A percentile compares a stretch with the other conserved stretches of the same genome.
These are phyloP conservation scores for Melanopsichium pennsylvanicum DNA, from an alignment of 1,284 basidiomycete genomes.

Conservation along the genomic window DNA sequence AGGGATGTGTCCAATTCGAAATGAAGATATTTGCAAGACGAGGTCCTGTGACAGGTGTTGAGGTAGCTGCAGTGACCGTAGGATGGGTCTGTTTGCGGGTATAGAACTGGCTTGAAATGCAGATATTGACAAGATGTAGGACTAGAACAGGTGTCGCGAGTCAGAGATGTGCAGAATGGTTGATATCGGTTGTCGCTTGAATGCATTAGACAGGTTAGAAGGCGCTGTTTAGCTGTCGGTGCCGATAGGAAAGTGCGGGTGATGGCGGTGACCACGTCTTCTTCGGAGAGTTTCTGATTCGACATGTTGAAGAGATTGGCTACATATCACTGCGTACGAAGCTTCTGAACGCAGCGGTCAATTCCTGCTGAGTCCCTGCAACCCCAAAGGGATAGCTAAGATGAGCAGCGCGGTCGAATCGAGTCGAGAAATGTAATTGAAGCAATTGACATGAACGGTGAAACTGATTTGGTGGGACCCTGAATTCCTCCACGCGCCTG, in stretches of 20 bases:
- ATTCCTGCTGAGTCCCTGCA: no score
- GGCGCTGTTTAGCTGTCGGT: slow-evolving; percentile 57
- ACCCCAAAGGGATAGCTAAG: no score
- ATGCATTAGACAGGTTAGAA: slow-evolving; percentile 48
- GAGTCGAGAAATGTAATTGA: background rate
- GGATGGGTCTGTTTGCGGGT: slow-evolving; percentile 57
- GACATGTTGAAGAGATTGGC: no score
- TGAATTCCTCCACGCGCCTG: no score
- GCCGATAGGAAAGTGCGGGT: slow-evolving; percentile 43
- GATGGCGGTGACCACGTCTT: slow-evolving; percentile 35
- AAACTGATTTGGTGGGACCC: slow-evolving; percentile 6
- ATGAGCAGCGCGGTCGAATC: no score
- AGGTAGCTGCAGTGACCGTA: slow-evolving; percentile 64
- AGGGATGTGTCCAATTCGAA: slow-evolving; percentile 50
- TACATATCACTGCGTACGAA: no score
- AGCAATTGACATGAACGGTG: no score
- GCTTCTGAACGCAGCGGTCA: no score
- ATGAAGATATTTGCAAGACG: slow-evolving; percentile 60
- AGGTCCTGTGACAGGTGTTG: slow-evolving; percentile 56
- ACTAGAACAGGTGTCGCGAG: slow-evolving; percentile 48
- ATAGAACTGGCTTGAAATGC: slow-evolving; percentile 55
- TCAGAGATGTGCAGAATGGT: slow-evolving; percentile 55
- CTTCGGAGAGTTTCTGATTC: background rate
- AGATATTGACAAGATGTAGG: slow-evolving; percentile 23
- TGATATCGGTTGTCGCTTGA: slow-evolving; percentile 55